Evolutionary conservation across 106 monocot genomes (phyloP).

Genomic region (Phalaenopsis equestris): DNA sequence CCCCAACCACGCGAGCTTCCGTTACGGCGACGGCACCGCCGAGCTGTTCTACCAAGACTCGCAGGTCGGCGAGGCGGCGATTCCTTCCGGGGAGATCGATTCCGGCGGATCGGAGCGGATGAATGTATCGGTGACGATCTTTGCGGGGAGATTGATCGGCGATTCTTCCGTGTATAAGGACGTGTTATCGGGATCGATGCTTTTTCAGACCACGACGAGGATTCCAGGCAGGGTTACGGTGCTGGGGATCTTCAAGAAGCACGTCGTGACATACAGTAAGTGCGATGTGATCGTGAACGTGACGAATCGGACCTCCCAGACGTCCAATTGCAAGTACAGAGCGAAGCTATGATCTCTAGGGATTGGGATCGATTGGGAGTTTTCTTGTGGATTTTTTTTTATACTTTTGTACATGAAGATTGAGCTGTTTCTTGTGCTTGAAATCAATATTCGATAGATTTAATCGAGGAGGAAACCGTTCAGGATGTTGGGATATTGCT

Average conservation of each 20-base stretch:
- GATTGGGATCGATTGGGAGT: not conserved
- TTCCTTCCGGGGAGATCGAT: slow-evolving; percentile 55
- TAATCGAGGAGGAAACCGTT: too few relatives aligned
- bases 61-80: slow-evolving; percentile 50
- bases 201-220: slow-evolving; percentile 36
- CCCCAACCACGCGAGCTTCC: slow-evolving; percentile 71
- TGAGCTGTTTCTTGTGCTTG: not conserved
- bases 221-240: slow-evolving; percentile 55
- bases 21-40: slow-evolving; percentile 30
- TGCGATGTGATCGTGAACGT: slow-evolving; percentile 50
- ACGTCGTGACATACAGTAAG: slow-evolving; percentile 42
- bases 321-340: slow-evolving; percentile 37
- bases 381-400: not conserved
- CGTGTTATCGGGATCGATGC: slow-evolving; percentile 35
- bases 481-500: too few relatives aligned
- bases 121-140: slow-evolving; percentile 34
- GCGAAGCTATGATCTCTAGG: slow-evolving; percentile 42
- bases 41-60: slow-evolving; percentile 49
- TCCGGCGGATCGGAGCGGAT: slow-evolving; percentile 25
- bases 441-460: too few relatives aligned
- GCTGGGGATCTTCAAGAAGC: slow-evolving; percentile 51
- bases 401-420: not conserved
- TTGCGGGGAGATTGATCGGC: slow-evolving; percentile 38
- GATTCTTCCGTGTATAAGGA: slow-evolving; percentile 28
- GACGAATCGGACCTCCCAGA: slow-evolving; percentile 17